Percentiles rank a stretch among this genome's conserved stretches.
Conservation (phyloP, 139 green algal species). For the Tetraselmis striata region DNA sequence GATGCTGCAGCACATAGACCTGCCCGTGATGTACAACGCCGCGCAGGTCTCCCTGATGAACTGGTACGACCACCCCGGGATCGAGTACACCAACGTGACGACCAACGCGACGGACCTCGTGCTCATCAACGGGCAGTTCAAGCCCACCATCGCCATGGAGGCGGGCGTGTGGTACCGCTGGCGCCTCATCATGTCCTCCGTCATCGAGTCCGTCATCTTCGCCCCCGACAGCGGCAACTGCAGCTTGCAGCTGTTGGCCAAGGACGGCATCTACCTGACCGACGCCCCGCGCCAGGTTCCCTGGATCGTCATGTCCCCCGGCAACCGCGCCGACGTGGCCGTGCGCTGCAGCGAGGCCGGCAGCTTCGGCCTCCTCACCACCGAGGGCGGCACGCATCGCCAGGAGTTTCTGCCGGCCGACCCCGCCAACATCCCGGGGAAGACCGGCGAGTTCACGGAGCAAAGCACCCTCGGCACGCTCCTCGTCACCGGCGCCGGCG, state of each 20-base stretch:
- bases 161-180: background rate
- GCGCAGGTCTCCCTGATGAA: background rate
- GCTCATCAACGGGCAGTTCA: conserved; percentile 3
- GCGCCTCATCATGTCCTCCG: background rate
- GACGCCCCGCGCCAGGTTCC: conserved; percentile 2
- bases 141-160: background rate
- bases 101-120: no score
- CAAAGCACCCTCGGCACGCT: background rate
- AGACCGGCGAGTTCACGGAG: background rate
- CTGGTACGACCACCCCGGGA: background rate
- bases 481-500: background rate
- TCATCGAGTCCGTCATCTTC: background rate
- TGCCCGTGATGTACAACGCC: background rate
- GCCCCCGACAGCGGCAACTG: background rate
- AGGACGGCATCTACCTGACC: conserved; percentile 21
- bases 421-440: background rate
- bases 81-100: no score
- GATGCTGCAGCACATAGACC: background rate
- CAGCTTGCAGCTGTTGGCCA: conserved; percentile 9
- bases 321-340: conserved; percentile 17
- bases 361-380: background rate
- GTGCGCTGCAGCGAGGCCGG: conserved; percentile 12
- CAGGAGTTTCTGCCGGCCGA: background rate
- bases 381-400: background rate
- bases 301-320: conserved; percentile 7